A percentile compares a stretch with the other conserved stretches of the same genome.
Evolutionary conservation across 2,329 filamentous ascomycete species (phyloP).

Genomic region (Daldinia eschscholtzii): DNA sequence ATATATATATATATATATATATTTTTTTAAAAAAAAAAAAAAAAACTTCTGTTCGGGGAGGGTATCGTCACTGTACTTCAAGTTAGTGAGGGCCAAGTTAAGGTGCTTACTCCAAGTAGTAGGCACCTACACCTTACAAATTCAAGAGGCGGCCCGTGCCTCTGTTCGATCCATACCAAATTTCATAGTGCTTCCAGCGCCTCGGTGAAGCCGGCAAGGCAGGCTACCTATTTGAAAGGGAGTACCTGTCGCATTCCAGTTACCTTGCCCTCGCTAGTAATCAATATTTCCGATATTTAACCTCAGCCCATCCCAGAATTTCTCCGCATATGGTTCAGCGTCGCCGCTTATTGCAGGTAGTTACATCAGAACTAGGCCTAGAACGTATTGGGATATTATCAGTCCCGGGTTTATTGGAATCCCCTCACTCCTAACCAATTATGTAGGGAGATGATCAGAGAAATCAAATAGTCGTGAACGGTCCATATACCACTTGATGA

Average conservation of each 20-base stretch:
- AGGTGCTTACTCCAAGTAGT: constrained; percentile 32
- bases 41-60: background rate
- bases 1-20: too few relatives aligned
- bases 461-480: constrained; percentile 19
- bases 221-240: background rate
- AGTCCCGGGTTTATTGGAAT: constrained; percentile 18
- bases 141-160: constrained; percentile 37
- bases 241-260: background rate
- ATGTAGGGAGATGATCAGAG: constrained; percentile 15
- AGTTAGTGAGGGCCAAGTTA: constrained; percentile 31
- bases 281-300: constrained; percentile 9
- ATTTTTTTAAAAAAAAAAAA: background rate
- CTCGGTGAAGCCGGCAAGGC: constrained; percentile 28
- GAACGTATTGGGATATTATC: constrained; percentile 21
- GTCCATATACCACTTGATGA: constrained; percentile 23
- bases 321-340: constrained; percentile 32
- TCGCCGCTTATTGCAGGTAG: constrained; percentile 28
- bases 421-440: constrained; percentile 20
- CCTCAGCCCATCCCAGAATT: constrained; percentile 24
- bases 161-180: constrained; percentile 26
- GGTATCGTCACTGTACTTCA: background rate
- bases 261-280: constrained; percentile 15
- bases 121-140: constrained; percentile 6
- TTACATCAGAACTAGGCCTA: constrained; percentile 30
- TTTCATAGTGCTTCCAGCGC: constrained; percentile 9